Conservation (phyloP, 306 rosid species). For the Medicago truncatula region MtrunA17r5.0-ANR NC_053049.1:11258501-11259000, state of each 20-base stretch:
- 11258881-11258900: slow-evolving; percentile 11
- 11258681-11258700: background rate
- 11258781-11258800: background rate
- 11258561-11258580: slow-evolving; percentile 47
- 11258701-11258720: background rate
- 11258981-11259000: slow-evolving; percentile 86
- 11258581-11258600: slow-evolving; percentile 55
- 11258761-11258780: background rate
- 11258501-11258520: slow-evolving; percentile 59
- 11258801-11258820: background rate
- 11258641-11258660: slow-evolving; percentile 86
- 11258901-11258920: slow-evolving; percentile 58
- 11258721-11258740: background rate
- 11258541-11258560: slow-evolving; percentile 60
- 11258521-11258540: slow-evolving; percentile 62
- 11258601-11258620: slow-evolving; percentile 49
- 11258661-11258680: slow-evolving; percentile 66
- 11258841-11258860: slow-evolving; percentile 4
- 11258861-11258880: background rate
- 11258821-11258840: background rate
- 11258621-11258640: slow-evolving; percentile 62
- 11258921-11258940: slow-evolving; percentile 66
- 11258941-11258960: slow-evolving; percentile 65
- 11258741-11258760: background rate
- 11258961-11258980: slow-evolving; percentile 81